phyloP scores from a whole-genome alignment of 2,329 filamentous ascomycete species.

The Allantophomopsis cytisporea region DNA sequence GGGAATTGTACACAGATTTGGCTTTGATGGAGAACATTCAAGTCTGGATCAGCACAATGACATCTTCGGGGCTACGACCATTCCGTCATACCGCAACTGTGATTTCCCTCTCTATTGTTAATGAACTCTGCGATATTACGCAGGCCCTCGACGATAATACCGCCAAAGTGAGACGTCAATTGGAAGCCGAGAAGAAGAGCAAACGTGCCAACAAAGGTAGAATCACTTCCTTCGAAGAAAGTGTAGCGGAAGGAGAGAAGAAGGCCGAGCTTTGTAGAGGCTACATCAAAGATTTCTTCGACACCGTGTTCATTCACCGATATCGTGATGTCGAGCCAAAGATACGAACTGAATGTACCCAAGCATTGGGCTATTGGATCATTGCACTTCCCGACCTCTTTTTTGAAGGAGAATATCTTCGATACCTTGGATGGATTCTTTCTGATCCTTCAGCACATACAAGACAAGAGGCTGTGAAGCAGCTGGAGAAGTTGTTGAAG shows the following conservation, averaged over 20 bases:
- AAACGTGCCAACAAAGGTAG: slow-evolving; percentile 66
- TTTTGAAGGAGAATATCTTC: slow-evolving; percentile 78
- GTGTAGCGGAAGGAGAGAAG: slow-evolving; percentile 33
- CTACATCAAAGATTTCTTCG: slow-evolving; percentile 74
- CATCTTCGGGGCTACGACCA: slow-evolving; percentile 72
- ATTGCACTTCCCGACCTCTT: slow-evolving; percentile 72
- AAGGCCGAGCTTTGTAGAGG: slow-evolving; percentile 45
- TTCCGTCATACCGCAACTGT: slow-evolving; percentile 92
- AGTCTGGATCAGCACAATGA: slow-evolving; percentile 83
- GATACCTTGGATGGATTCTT: slow-evolving; percentile 91
- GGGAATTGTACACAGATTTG: slow-evolving; percentile 62
- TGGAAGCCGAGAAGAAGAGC: slow-evolving; percentile 65
- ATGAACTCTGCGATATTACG: slow-evolving; percentile 61
- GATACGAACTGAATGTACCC: slow-evolving; percentile 79
- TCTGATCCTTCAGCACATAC: slow-evolving; percentile 67
- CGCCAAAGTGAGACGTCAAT: slow-evolving; percentile 64
- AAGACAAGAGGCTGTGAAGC: slow-evolving; percentile 74
- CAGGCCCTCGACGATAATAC: slow-evolving; percentile 57
- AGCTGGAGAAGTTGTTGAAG: slow-evolving; percentile 68
- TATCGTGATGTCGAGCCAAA: slow-evolving; percentile 88
- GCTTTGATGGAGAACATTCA: slow-evolving; percentile 78
- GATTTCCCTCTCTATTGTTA: slow-evolving; percentile 67
- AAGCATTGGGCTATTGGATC: slow-evolving; percentile 82
- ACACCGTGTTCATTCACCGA: slow-evolving; percentile 86
- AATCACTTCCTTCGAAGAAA: slow-evolving; percentile 58